A percentile compares a stretch with the other conserved stretches of the same genome.
phyloP scores from a whole-genome alignment of 2,329 filamentous ascomycete genomes.

The Pseudopyricularia cyperi region DNA sequence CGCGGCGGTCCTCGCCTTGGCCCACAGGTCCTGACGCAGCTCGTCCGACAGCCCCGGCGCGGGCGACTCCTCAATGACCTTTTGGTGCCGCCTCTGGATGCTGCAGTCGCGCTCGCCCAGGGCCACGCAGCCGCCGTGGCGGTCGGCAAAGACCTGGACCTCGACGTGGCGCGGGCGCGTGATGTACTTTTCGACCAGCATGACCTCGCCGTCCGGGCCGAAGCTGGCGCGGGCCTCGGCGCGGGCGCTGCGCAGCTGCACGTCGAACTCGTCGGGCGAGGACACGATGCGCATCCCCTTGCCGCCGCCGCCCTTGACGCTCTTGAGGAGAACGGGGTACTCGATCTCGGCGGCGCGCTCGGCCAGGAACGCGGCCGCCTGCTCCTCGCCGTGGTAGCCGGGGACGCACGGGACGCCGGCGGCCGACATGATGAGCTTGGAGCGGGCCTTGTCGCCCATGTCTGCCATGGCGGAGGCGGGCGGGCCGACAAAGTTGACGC shows the following conservation, averaged over 20 bases:
- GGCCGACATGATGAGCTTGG: constrained; percentile 91
- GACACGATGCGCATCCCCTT: constrained; percentile 74
- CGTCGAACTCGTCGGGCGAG: constrained; percentile 52
- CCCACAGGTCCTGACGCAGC: constrained; percentile 49
- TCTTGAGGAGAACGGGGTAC: constrained; percentile 67
- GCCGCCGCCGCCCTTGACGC: constrained; percentile 66
- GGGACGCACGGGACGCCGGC: constrained; percentile 96
- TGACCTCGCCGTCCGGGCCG: constrained; percentile 64
- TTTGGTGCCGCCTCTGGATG: constrained; percentile 76
- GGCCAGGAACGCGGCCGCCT: constrained; percentile 49
- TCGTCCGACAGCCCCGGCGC: constrained; percentile 52
- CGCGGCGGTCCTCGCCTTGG: constrained; percentile 51
- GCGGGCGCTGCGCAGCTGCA: constrained; percentile 58
- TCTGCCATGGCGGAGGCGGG: constrained; percentile 69
- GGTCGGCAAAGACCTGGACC: constrained; percentile 82
- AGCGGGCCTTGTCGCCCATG: constrained; percentile 88
- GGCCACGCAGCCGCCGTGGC: constrained; percentile 64
- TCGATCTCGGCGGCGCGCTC: constrained; percentile 57
- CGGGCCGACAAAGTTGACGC: constrained; percentile 88
- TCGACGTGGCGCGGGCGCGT: constrained; percentile 72
- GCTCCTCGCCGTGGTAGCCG: constrained; percentile 82
- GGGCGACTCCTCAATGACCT: constrained; percentile 81
- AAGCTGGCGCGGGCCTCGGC: constrained; percentile 69
- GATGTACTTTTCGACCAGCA: constrained; percentile 78
- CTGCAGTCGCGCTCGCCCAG: constrained; percentile 83